A percentile compares a stretch with the other conserved stretches of the same genome.
phyloP scores from a whole-genome alignment of 257 asterid genomes.

The Solanum dulcamara region DNA sequence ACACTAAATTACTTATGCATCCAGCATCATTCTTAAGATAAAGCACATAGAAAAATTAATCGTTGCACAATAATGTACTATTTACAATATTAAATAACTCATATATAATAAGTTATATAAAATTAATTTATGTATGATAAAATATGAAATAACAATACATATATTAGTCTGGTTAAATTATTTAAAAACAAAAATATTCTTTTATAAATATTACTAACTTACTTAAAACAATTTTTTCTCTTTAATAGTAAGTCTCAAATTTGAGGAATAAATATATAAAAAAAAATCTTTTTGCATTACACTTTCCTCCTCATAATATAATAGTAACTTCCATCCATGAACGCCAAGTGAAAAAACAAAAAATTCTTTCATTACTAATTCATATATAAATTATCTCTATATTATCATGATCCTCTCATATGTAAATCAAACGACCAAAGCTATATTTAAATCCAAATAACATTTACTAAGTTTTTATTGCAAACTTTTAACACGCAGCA shows the following conservation, averaged over 20 bases:
- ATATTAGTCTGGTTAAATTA: not conserved
- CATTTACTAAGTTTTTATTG: not conserved
- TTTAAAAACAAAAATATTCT: not conserved
- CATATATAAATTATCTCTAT: not conserved
- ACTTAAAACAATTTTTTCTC: too few species aligned
- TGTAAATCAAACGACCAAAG: not conserved
- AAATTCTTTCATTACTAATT: not conserved
- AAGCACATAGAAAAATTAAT: not conserved
- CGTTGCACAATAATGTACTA: not conserved
- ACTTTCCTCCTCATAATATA: too few species aligned
- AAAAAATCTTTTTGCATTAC: too few species aligned
- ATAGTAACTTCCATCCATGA: too few species aligned
- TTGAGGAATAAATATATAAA: too few species aligned
- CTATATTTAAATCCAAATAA: not conserved
- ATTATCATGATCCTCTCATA: not conserved
- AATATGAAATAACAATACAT: not conserved
- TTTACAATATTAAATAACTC: not conserved
- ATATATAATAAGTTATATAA: too few species aligned
- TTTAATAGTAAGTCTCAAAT: too few species aligned
- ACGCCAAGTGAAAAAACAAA: not conserved
- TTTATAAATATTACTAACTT: too few species aligned
- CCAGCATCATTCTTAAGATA: too few species aligned
- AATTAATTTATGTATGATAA: too few species aligned
- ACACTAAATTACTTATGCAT: too few species aligned
- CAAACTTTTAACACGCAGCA: not conserved